Evolutionary conservation across 2,329 filamentous ascomycete genomes (phyloP).

Genomic region (Fusarium lateritium): DNA sequence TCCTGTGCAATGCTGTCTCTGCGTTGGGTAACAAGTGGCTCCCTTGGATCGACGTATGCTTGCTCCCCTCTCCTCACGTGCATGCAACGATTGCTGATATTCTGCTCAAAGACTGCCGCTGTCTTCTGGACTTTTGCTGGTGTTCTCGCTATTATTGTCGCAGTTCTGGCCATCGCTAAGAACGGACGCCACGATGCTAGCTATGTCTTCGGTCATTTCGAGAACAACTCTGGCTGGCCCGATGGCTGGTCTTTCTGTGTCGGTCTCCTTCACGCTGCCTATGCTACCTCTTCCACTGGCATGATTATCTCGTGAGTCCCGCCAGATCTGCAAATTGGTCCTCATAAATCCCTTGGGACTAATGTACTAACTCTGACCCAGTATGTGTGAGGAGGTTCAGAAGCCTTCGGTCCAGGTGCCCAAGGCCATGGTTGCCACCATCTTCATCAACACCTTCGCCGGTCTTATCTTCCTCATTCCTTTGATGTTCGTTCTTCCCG

Average conservation of each 20-base stretch:
- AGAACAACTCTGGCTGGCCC: slow-evolving; percentile 77
- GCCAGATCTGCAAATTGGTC: background rate
- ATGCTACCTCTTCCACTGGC: slow-evolving; percentile 81
- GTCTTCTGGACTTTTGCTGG: slow-evolving; percentile 83
- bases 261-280: slow-evolving; percentile 79
- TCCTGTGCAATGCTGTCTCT: slow-evolving; percentile 76
- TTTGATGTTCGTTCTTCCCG: slow-evolving; percentile 77
- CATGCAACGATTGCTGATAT: slow-evolving; percentile 16
- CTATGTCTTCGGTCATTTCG: slow-evolving; percentile 79
- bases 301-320: slow-evolving; percentile 81
- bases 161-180: slow-evolving; percentile 76
- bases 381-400: slow-evolving; percentile 82
- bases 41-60: slow-evolving; percentile 76
- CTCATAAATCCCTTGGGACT: slow-evolving; percentile 2
- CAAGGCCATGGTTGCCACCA: slow-evolving; percentile 79
- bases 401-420: slow-evolving; percentile 77
- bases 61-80: slow-evolving; percentile 2
- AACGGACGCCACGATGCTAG: slow-evolving; percentile 73
- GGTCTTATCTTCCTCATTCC: slow-evolving; percentile 79
- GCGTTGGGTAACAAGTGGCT: slow-evolving; percentile 77
- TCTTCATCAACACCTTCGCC: slow-evolving; percentile 76
- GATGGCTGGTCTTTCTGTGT: slow-evolving; percentile 81
- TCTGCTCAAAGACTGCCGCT: slow-evolving; percentile 70
- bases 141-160: slow-evolving; percentile 75
- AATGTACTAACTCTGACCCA: slow-evolving; percentile 49